Base-by-base conservation (phyloP, 2,329 filamentous ascomycete species). In the Xylariaceae sp. region DNA sequence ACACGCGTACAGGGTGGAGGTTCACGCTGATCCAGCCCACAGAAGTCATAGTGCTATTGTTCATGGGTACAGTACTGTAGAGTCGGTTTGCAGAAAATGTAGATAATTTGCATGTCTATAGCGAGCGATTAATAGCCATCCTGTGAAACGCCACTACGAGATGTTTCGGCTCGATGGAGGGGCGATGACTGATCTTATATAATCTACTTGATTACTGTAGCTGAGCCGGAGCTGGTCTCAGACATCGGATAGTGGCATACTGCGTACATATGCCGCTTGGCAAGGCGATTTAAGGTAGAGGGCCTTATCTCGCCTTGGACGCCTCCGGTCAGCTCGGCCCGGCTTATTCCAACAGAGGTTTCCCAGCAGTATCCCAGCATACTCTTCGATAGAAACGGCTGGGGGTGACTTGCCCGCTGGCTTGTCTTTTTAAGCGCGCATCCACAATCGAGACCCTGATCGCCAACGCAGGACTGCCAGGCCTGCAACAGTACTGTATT, bases 151-250 rank as follows among this genome's bases (percentile, higher is more conserved):
- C n/a, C n/a, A n/a, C n/a, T n/a, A n/a, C n/a, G 26, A 46, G 11
- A 20, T n/a, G 32, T 35, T 13, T 35, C 9, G n/a, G 1, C 16
- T 15, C 23, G 20, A 45, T 50, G 41, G 49, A 53, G 45, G 54
- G 44, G 50, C 39, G 37, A 42, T 37, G 41, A 42, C 9, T 30
- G 50, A 50, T 57, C 54, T 57, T 57, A 57, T 57, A 54, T 57
- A 53, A 53, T 49, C 54, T 3, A 4, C 20, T 20, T 53, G 52
- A 58, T 58, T 58, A 58, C 55, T 58, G 55, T 58, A 57, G 36
- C 26, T 37, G n/a, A n/a, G n/a, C n/a, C n/a, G n/a, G n/a, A n/a
- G n/a, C n/a, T n/a, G n/a, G n/a, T n/a, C n/a, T n/a, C n/a, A n/a
- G n/a, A n/a, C n/a, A 32, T 13, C 35, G 30, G 11, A 24, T 23